These are phyloP conservation scores for Pichia insulana DNA, from an alignment of 805 yeast species.

Conservation along the genomic window DNA sequence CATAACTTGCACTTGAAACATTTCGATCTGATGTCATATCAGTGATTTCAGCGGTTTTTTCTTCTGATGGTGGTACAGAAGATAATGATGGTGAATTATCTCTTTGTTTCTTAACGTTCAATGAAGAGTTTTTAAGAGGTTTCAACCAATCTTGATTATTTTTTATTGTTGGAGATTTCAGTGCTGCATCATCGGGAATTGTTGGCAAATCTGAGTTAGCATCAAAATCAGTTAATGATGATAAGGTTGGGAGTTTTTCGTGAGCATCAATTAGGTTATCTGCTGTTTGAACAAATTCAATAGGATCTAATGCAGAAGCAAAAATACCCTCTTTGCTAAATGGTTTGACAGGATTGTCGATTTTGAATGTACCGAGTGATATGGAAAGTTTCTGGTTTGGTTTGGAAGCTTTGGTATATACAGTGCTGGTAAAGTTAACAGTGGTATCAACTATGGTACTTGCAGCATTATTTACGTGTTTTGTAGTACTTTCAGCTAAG, in stretches of 20 bases:
- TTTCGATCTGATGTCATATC: not conserved
- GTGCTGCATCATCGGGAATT: not conserved
- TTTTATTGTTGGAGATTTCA: too few species aligned
- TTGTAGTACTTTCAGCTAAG: slow-evolving; percentile 26
- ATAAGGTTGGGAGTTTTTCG: slow-evolving; percentile 1
- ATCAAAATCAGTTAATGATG: not conserved
- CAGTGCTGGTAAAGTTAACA: slow-evolving; percentile 22
- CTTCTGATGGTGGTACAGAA: not conserved
- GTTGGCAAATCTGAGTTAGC: not conserved
- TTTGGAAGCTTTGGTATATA: slow-evolving; percentile 26
- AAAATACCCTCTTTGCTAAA: slow-evolving; percentile 27
- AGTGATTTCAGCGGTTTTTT: not conserved
- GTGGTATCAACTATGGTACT: slow-evolving; percentile 24
- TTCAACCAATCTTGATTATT: slow-evolving; percentile 14
- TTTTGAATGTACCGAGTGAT: slow-evolving; percentile 17
- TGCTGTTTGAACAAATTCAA: slow-evolving; percentile 14
- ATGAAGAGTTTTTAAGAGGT: slow-evolving; percentile 11
- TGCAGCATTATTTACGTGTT: slow-evolving; percentile 19
- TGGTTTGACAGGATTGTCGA: slow-evolving; percentile 31
- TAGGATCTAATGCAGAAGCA: slow-evolving; percentile 24
- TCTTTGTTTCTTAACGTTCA: not conserved
- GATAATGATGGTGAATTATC: not conserved
- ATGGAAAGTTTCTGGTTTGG: slow-evolving; percentile 21
- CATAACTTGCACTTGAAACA: not conserved
- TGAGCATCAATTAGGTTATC: not conserved